Base-by-base conservation (phyloP, 768 basidiomycete species). In the Chalciporus pseudorubinellus region DNA sequence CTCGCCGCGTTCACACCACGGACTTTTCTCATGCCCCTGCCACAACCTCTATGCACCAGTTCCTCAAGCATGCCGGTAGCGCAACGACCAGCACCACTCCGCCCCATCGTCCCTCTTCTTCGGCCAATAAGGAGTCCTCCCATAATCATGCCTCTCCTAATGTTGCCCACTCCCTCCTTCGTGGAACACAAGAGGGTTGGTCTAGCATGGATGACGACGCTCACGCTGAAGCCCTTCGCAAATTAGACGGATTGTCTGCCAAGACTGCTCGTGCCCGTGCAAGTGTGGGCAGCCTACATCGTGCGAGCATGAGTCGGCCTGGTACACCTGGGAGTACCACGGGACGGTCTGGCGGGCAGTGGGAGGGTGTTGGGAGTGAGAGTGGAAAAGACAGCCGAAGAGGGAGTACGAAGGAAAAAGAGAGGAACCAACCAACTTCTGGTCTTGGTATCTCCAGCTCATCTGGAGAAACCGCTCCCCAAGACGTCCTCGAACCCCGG, bases 11-110 rank as follows among this genome's bases (percentile, higher is more conserved):
- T 34, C 83, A 83, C 48, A 76, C 81, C 44, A 84, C 78, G 7
- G 92, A 94, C 67, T 93, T 91, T 69, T 92, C 93, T 1, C 90
- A 91, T 13, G 94, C 92, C 13, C 92, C 92, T 18, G 92, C 92
- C 2, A 84, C 90, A n/a, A 84, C 89, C 6, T 89, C 89, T 6
- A 92, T 94, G 50, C 87, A 91, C 52, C 88, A 91, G 57, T 84
- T 94, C 61, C 72, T 92, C 52, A 79, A 82, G 48, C 81, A 85
- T 50, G 70, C 79, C 4, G 68, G 74, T 39, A 74, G 66, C 33
- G 69, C 72, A n/a, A 67, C 70, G 33, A 71, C 67, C 48, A 69
- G 71, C 8, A 67, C 72, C 21, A 59, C 70, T 14, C 65, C 75
- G 1, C 69, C 70, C 1, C 65, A 67, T 41, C 67, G 55, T 13